These are phyloP conservation scores for Podospora pseudocomata DNA, from an alignment of 495 filamentous ascomycete genomes.

Conservation along the genomic window DNA sequence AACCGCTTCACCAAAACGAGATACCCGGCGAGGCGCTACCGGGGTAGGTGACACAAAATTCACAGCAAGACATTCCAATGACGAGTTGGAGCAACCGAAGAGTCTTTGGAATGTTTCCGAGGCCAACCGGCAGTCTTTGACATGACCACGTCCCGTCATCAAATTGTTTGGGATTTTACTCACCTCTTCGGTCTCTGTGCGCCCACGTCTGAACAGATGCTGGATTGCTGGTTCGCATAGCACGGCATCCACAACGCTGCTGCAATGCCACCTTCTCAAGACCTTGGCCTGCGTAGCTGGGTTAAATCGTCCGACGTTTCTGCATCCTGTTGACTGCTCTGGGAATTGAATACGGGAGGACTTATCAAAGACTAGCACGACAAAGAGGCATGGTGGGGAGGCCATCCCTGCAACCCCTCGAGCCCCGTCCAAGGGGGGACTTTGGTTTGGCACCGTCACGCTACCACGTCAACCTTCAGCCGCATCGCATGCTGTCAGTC, in stretches of 20 bases:
- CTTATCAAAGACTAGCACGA: background rate
- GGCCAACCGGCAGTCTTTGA: background rate
- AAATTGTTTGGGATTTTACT: background rate
- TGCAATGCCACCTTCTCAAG: constrained; percentile 10
- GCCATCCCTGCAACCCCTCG: background rate
- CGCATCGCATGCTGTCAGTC: background rate
- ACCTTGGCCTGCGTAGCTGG: constrained; percentile 5
- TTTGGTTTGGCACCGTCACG: background rate
- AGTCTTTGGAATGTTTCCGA: background rate
- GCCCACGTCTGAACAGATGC: background rate
- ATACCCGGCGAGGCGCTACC: background rate
- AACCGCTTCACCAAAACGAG: background rate
- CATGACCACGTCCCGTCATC: background rate
- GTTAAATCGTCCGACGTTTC: constrained; percentile 10
- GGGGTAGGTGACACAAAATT: background rate
- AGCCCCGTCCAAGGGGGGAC: background rate
- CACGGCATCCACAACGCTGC: constrained; percentile 5
- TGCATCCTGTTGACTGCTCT: background rate
- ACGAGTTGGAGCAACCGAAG: background rate
- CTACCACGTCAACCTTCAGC: background rate
- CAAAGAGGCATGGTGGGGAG: background rate
- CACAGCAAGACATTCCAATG: background rate
- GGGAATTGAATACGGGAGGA: constrained; percentile 7
- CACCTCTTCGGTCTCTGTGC: no score
- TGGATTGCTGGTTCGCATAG: background rate